Percentiles rank a stretch among this genome's conserved stretches.
Conservation (phyloP, 1,284 basidiomycete species). For the Anthracocystis setariae region DNA sequence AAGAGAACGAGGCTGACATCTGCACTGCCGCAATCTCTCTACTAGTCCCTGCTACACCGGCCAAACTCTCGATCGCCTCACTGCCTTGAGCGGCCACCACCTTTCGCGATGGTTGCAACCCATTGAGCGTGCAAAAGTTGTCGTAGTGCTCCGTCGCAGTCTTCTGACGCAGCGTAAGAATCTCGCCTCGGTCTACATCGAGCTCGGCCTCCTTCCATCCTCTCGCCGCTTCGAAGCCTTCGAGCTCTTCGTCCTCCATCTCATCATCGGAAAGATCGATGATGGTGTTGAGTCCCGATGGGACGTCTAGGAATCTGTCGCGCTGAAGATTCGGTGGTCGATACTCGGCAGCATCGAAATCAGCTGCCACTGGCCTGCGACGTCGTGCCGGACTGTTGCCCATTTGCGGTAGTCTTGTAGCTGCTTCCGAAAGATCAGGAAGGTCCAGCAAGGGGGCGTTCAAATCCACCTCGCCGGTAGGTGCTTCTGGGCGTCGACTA, state of each 20-base stretch:
- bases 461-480: conserved; percentile 41
- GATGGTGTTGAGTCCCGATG: conserved; percentile 36
- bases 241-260: conserved; percentile 19
- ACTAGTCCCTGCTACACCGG: not conserved
- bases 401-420: not conserved
- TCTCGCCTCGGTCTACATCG: conserved; percentile 11
- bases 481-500: conserved; percentile 21
- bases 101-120: conserved; percentile 11
- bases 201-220: conserved; percentile 18
- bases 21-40: conserved; percentile 7
- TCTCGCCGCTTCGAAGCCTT: conserved; percentile 4
- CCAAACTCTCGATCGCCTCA: not conserved
- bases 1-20: conserved; percentile 3
- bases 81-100: conserved; percentile 5
- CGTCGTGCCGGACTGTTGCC: conserved; percentile 3
- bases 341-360: conserved; percentile 27
- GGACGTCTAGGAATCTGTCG: conserved; percentile 33
- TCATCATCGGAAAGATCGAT: conserved; percentile 48
- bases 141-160: conserved; percentile 33
- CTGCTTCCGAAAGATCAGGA: conserved; percentile 11
- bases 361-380: conserved; percentile 29
- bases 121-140: conserved; percentile 31
- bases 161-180: conserved; percentile 20
- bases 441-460: conserved; percentile 27
- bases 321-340: conserved; percentile 7